Percentiles rank a stretch among this genome's conserved stretches.
These are phyloP conservation scores for Penicillium simplicissimum DNA, from an alignment of 495 filamentous ascomycete genomes.

Conservation along the genomic window DNA sequence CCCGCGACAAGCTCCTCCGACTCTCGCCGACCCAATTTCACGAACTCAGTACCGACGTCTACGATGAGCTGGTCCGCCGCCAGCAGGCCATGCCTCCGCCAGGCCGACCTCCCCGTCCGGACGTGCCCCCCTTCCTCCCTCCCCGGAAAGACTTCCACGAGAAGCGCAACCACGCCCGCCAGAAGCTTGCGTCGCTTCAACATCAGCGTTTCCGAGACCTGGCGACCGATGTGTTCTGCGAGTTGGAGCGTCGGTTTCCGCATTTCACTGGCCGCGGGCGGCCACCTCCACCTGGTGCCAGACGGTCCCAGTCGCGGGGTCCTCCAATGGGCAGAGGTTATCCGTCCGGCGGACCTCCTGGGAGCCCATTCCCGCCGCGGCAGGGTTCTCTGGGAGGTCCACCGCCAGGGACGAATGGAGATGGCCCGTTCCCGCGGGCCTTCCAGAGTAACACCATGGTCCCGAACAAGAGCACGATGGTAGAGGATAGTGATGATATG, in stretches of 20 bases:
- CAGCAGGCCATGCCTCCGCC: slow-evolving; percentile 64
- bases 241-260: slow-evolving; percentile 88
- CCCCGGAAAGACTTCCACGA: slow-evolving; percentile 89
- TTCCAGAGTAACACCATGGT: slow-evolving; percentile 96
- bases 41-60: slow-evolving; percentile 95
- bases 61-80: slow-evolving; percentile 88
- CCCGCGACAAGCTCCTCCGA: slow-evolving; percentile 87
- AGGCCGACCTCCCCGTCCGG: slow-evolving; percentile 51
- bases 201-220: slow-evolving; percentile 83
- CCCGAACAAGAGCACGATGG: slow-evolving; percentile 97
- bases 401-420: slow-evolving; percentile 44
- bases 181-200: slow-evolving; percentile 87
- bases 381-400: slow-evolving; percentile 49
- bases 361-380: slow-evolving; percentile 46
- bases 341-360: slow-evolving; percentile 41
- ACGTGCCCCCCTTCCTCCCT: slow-evolving; percentile 68
- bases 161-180: slow-evolving; percentile 93
- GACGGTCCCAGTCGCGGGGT: slow-evolving; percentile 45
- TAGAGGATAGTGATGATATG: slow-evolving; percentile 89
- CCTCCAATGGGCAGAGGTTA: slow-evolving; percentile 43
- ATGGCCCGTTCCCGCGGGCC: slow-evolving; percentile 73
- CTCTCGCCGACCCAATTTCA: slow-evolving; percentile 91
- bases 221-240: slow-evolving; percentile 93
- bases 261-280: slow-evolving; percentile 62
- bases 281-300: slow-evolving; percentile 42